phyloP scores from a whole-genome alignment of 768 basidiomycete genomes.

The Lactarius sp. region DNA sequence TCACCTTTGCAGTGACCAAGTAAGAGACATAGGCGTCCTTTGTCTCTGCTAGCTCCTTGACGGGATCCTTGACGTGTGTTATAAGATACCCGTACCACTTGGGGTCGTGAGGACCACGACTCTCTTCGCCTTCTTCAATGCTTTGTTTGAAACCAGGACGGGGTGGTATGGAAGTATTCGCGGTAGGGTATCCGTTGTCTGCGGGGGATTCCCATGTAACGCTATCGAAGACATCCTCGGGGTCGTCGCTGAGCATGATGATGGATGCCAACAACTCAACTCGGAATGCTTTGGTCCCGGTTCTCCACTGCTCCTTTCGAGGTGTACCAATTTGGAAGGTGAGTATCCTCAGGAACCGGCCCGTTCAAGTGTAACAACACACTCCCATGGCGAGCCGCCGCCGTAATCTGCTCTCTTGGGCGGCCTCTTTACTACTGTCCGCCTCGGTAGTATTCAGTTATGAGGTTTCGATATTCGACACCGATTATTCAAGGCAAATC shows the following conservation, averaged over 20 bases:
- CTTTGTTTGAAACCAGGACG: slow-evolving; percentile 82
- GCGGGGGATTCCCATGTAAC: slow-evolving; percentile 85
- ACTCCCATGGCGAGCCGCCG: slow-evolving; percentile 21
- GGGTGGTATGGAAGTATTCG: slow-evolving; percentile 35
- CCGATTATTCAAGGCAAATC: slow-evolving; percentile 82
- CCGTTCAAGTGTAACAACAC: slow-evolving; percentile 8
- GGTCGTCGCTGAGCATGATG: slow-evolving; percentile 80
- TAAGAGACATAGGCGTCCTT: slow-evolving; percentile 98
- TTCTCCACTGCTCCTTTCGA: no score
- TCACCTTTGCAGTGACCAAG: slow-evolving; percentile 80
- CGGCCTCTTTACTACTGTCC: slow-evolving; percentile 26
- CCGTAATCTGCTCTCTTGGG: slow-evolving; percentile 18
- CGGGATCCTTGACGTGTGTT: slow-evolving; percentile 82
- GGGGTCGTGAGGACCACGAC: slow-evolving; percentile 65
- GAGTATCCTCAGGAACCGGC: neutral
- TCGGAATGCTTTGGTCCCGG: neutral
- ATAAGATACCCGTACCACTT: slow-evolving; percentile 89
- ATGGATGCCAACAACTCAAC: neutral
- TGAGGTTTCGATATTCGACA: slow-evolving; percentile 63
- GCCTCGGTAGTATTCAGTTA: slow-evolving; percentile 40
- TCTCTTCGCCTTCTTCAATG: slow-evolving; percentile 62
- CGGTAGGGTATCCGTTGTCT: slow-evolving; percentile 46
- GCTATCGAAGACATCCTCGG: slow-evolving; percentile 84
- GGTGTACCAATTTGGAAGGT: neutral
- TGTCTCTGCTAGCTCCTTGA: slow-evolving; percentile 93